Evolutionary conservation across 208 protist species (phyloP).

Genomic region (Leishmania martiniquensis): DNA sequence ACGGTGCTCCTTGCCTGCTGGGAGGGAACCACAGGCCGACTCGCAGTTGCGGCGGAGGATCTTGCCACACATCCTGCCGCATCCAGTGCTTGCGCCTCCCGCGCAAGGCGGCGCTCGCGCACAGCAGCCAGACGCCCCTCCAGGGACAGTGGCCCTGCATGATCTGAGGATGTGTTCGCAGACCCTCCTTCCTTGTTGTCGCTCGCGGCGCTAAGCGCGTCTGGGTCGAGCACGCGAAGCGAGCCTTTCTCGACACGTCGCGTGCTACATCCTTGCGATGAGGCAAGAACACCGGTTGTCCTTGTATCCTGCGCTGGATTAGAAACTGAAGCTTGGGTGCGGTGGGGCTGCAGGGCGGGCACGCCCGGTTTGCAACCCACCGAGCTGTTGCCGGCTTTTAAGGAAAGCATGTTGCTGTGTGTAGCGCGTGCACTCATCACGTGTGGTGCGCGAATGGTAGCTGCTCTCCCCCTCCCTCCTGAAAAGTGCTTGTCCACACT

Average conservation of each 20-base stretch:
- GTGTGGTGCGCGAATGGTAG: neutral
- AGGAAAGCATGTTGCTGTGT: neutral
- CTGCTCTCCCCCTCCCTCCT: neutral
- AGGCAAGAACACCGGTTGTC: neutral
- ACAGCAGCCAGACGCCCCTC: conserved; percentile 23
- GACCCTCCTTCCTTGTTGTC: neutral
- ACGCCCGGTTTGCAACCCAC: neutral
- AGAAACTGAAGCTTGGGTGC: neutral
- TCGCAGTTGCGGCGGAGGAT: neutral
- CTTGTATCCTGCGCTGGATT: neutral
- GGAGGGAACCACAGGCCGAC: neutral
- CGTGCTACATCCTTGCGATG: neutral
- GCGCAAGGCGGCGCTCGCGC: conserved; percentile 8
- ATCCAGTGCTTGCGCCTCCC: neutral
- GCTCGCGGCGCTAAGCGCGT: neutral
- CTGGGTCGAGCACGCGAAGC: conserved; percentile 1
- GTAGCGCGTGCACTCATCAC: neutral
- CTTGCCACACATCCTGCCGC: neutral
- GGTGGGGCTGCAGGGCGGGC: neutral
- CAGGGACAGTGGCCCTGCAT: neutral
- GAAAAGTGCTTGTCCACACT: neutral
- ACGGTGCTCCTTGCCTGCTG: too few species aligned
- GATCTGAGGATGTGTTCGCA: neutral
- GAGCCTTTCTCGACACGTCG: neutral
- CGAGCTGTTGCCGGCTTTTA: neutral